These are phyloP conservation scores for Athelia sp. DNA, from an alignment of 1,284 basidiomycete genomes.

Conservation along the genomic window DNA sequence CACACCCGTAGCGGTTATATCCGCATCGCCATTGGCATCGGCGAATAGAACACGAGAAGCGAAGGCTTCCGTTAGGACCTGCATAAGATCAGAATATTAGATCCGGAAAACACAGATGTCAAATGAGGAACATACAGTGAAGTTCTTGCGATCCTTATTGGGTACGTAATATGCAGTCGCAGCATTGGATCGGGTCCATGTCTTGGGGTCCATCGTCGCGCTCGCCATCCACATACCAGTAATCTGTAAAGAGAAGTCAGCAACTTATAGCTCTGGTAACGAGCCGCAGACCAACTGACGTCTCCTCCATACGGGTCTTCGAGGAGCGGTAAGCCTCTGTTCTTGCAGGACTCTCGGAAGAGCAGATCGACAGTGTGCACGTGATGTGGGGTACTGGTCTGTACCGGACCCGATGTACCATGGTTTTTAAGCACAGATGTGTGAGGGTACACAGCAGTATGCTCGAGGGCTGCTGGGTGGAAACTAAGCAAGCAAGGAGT, in stretches of 20 bases:
- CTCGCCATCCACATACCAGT: conserved; percentile 18
- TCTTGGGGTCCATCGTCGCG: conserved; percentile 19
- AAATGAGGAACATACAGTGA: conserved; percentile 12
- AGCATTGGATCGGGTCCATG: conserved; percentile 21
- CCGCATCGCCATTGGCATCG: conserved; percentile 12
- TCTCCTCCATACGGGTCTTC: conserved; percentile 14
- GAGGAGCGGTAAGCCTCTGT: neutral
- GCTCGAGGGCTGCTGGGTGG: neutral
- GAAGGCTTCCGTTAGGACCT: conserved; percentile 3
- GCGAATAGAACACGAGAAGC: conserved; percentile 7
- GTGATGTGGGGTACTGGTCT: neutral
- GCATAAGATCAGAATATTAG: conserved; percentile 8
- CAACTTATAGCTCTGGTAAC: neutral
- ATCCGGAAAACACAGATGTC: conserved; percentile 13
- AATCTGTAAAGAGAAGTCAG: conserved; percentile 10
- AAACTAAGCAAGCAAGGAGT: conserved; percentile 12
- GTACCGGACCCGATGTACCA: neutral
- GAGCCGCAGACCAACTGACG: conserved; percentile 10
- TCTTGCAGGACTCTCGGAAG: neutral
- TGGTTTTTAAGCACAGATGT: neutral
- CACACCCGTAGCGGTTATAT: conserved; percentile 19
- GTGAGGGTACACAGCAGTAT: neutral
- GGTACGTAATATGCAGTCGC: conserved; percentile 23
- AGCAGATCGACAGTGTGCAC: neutral
- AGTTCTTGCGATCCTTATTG: conserved; percentile 18